Percentiles rank a stretch among this genome's conserved stretches.
Evolutionary conservation across 306 rosid genomes (phyloP).

Genomic region (Vigna nakashimae): DNA sequence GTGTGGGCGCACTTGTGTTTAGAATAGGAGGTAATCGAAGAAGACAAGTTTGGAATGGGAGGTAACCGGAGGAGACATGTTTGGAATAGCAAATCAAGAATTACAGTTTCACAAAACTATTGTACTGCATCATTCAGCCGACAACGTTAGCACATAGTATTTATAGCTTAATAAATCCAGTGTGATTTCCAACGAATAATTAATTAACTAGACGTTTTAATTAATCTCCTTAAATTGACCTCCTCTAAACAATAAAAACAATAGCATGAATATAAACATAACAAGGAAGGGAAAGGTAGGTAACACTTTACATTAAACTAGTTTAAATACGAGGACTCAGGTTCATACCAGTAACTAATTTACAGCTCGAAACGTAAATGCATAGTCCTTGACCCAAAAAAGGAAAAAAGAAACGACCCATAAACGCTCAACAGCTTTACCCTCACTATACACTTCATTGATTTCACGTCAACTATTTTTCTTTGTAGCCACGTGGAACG

Average conservation of each 20-base stretch:
- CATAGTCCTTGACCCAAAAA: not conserved
- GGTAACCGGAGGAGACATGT: too few relatives aligned
- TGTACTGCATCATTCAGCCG: too few relatives aligned
- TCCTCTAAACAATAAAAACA: not conserved
- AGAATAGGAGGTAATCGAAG: too few relatives aligned
- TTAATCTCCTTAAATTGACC: not conserved
- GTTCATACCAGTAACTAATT: slow-evolving; percentile 5
- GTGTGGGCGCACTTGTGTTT: too few relatives aligned
- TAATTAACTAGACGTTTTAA: not conserved
- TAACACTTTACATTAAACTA: slow-evolving; percentile 6
- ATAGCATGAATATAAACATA: not conserved
- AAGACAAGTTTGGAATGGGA: too few relatives aligned
- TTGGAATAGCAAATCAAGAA: too few relatives aligned
- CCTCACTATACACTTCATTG: slow-evolving; percentile 35
- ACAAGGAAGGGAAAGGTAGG: not conserved
- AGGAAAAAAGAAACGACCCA: not conserved
- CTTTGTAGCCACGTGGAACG: slow-evolving; percentile 25
- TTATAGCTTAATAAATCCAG: not conserved
- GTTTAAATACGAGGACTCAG: slow-evolving; percentile 15
- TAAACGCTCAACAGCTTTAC: not conserved
- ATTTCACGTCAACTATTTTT: slow-evolving; percentile 16
- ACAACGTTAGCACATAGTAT: too few relatives aligned
- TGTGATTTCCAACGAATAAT: not conserved
- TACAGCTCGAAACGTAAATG: slow-evolving; percentile 16
- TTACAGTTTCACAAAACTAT: too few relatives aligned